Percentiles rank a stretch among this genome's conserved stretches.
These are phyloP conservation scores for Entoloma clypeatum DNA, from an alignment of 1,284 basidiomycete species.

Conservation along the genomic window DNA sequence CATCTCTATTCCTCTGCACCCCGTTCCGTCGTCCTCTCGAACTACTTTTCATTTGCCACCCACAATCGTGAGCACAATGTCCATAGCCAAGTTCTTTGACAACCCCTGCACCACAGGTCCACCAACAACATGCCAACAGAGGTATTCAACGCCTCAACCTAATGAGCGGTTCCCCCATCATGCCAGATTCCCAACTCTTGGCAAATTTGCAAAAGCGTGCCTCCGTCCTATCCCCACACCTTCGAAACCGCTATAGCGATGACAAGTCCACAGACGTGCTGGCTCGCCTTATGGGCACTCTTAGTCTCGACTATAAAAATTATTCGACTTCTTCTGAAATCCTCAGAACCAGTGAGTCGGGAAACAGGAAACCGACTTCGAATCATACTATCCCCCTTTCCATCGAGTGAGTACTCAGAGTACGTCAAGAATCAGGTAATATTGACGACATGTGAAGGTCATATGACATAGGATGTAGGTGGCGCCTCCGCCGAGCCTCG, in stretches of 20 bases:
- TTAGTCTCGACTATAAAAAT: background rate
- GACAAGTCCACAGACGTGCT: conserved; percentile 7
- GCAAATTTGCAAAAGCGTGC: conserved; percentile 18
- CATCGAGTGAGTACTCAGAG: conserved; percentile 19
- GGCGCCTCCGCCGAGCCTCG: background rate
- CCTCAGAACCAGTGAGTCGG: too few species aligned
- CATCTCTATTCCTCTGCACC: conserved; percentile 15
- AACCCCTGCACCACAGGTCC: conserved; percentile 18
- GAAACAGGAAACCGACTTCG: too few species aligned
- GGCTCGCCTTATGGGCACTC: conserved; percentile 2
- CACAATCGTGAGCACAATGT: conserved; percentile 5
- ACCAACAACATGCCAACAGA: conserved; percentile 30
- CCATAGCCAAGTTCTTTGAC: background rate
- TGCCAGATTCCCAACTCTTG: conserved; percentile 17
- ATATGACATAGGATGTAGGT: conserved; percentile 28
- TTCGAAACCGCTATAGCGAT: conserved; percentile 20
- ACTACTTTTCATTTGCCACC: conserved; percentile 9
- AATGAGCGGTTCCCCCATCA: conserved; percentile 18
- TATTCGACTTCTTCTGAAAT: background rate
- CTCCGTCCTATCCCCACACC: conserved; percentile 13
- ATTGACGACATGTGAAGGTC: conserved; percentile 16
- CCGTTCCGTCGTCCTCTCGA: conserved; percentile 1
- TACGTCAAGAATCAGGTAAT: background rate
- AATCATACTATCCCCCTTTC: conserved; percentile 18
- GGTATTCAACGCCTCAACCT: conserved; percentile 25